These are phyloP conservation scores for Sabuloglossum arenarium DNA, from an alignment of 495 filamentous ascomycete genomes.

Conservation along the genomic window DNA sequence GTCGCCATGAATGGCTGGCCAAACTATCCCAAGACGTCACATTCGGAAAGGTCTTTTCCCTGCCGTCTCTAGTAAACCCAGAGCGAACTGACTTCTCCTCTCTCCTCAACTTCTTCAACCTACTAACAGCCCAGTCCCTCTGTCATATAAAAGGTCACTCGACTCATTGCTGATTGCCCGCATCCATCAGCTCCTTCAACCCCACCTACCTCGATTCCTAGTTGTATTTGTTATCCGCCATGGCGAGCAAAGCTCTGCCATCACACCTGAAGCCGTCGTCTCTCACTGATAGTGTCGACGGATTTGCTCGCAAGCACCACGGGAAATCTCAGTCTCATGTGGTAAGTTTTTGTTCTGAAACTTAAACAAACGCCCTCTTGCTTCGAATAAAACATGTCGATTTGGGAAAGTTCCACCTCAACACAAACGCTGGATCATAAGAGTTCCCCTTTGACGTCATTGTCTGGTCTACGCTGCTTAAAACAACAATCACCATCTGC, in stretches of 20 bases:
- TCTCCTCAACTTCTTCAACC: neutral
- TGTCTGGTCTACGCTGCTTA: neutral
- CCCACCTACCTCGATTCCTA: neutral
- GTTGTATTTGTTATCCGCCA: conserved; percentile 11
- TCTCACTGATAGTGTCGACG: conserved; percentile 29
- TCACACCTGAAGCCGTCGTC: conserved; percentile 52
- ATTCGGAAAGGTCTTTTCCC: neutral
- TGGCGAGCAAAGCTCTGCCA: conserved; percentile 60
- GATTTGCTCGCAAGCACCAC: conserved; percentile 54
- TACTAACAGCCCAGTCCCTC: too few relatives aligned
- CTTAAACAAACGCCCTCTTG: neutral
- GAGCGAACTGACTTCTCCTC: neutral
- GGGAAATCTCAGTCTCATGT: conserved; percentile 91
- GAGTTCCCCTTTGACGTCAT: neutral
- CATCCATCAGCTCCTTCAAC: neutral
- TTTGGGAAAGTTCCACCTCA: neutral
- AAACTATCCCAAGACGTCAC: neutral
- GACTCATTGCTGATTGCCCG: neutral
- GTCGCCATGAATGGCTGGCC: neutral
- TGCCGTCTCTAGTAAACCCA: neutral
- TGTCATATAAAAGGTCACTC: neutral
- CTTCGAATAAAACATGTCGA: neutral
- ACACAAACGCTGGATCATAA: neutral
- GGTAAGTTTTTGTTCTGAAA: conserved; percentile 40
- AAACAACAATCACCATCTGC: neutral